A percentile compares a stretch with the other conserved stretches of the same genome.
These are phyloP conservation scores for Psilocybe sp. DNA, from an alignment of 768 basidiomycete species.

Conservation along the genomic window DNA sequence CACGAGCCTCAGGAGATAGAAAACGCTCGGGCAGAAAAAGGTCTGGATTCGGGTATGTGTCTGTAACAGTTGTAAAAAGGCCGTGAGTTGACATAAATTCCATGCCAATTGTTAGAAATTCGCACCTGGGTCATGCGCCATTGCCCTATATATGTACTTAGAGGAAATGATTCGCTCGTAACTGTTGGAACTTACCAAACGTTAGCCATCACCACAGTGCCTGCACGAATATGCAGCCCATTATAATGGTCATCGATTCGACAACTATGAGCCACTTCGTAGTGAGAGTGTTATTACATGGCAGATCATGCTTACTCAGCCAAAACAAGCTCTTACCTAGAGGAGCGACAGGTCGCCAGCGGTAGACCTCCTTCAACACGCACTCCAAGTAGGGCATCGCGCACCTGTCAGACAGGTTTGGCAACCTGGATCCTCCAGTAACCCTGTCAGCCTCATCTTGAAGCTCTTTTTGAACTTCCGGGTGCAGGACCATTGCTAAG, in stretches of 20 bases:
- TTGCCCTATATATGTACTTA: too few species aligned
- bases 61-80: too few species aligned
- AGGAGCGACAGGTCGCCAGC: slow-evolving; percentile 18
- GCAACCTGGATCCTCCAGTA: slow-evolving; percentile 21
- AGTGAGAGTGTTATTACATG: too few species aligned
- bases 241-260: not conserved
- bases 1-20: not conserved
- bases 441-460: slow-evolving; percentile 26
- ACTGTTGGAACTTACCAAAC: too few species aligned
- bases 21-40: not conserved
- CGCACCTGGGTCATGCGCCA: too few species aligned
- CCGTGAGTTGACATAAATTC: too few species aligned
- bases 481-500: slow-evolving; percentile 8
- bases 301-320: too few species aligned
- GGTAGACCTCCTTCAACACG: slow-evolving; percentile 20
- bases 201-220: too few species aligned
- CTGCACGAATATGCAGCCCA: not conserved
- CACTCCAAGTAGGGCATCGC: slow-evolving; percentile 23
- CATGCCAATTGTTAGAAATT: too few species aligned
- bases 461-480: slow-evolving; percentile 12
- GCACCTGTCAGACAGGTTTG: slow-evolving; percentile 18
- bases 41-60: not conserved
- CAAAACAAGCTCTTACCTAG: slow-evolving; percentile 4
- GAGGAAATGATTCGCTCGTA: too few species aligned
- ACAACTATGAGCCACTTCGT: not conserved